Conservation (phyloP, 371 early-diverging fungal genomes). For the Cokeromyces recurvatus region DNA sequence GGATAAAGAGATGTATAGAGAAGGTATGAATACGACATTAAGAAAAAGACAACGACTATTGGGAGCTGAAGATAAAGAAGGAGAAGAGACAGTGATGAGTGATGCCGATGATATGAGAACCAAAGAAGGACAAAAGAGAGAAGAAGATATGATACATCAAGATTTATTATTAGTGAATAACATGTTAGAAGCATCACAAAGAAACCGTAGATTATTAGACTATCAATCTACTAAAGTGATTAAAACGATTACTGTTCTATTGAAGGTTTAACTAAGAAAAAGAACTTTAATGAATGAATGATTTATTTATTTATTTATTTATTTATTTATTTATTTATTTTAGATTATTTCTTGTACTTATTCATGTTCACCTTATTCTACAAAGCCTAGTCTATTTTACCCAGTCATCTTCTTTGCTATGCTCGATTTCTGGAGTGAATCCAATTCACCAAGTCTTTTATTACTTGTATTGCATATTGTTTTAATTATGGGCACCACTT, state of each 20-base stretch:
- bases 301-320: too few relatives aligned
- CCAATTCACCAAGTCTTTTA: conserved; percentile 14
- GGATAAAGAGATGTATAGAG: too few relatives aligned
- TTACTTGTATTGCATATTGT: conserved; percentile 11
- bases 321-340: conserved; percentile 6
- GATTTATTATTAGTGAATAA: too few relatives aligned
- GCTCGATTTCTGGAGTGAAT: conserved; percentile 35
- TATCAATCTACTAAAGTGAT: conserved; percentile 4
- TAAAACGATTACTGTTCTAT: conserved; percentile 25
- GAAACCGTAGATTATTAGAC: conserved; percentile 8
- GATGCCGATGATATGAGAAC: too few relatives aligned
- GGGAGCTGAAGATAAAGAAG: conserved; percentile 1
- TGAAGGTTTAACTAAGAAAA: too few relatives aligned
- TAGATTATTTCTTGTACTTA: conserved; percentile 40
- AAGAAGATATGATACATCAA: too few relatives aligned
- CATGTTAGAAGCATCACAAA: too few relatives aligned
- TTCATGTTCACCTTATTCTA: conserved; percentile 40
- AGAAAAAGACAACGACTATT: conserved; percentile 10
- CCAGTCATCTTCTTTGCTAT: conserved; percentile 34
- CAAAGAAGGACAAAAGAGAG: too few relatives aligned
- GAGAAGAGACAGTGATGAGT: not conserved
- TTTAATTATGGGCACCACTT: conserved; percentile 11
- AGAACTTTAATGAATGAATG: too few relatives aligned
- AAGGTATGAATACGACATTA: too few relatives aligned
- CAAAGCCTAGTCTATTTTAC: conserved; percentile 27